Evolutionary conservation across 1,284 basidiomycete genomes (phyloP), one percentile per base, ranked within the genome.

Genomic region (Malassezia brasiliensis): DNA sequence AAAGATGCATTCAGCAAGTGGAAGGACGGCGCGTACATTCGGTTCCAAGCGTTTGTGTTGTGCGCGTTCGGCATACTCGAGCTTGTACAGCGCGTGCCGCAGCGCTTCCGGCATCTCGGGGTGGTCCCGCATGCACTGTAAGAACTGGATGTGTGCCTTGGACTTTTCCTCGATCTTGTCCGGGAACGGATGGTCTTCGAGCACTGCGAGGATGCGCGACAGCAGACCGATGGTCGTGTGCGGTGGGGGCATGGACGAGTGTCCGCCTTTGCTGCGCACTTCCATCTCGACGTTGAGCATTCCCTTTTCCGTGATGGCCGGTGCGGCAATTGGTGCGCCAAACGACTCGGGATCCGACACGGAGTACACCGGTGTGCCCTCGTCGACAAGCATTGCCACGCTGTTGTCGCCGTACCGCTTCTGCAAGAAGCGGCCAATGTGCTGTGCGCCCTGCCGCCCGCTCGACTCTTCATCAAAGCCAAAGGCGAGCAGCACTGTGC

Each of bases 391-490:
- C 63, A 72, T 67, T 0, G 58, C 65, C 2, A 67, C 48, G 14
- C 63, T 57, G 34, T 65, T 31, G 14, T 60, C 42, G 32, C 68
- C 68, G 46, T 69, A 69, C 20, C 59, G 52, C 20, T 59, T 34
- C 31, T 59, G 39, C 9, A 72, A 55, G 40, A 60, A 56, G 10
- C 47, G 35, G 3, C 61, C 62, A 11, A 72, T 56, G 35, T 58
- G 22, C 22, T 51, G 52, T 10, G 64, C 75, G 66, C 72, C 75
- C 72, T 65, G 42, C 38, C 62, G 53, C 50, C 63, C 64, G 44
- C 61, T 47, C 1, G 60, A 49, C 74, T 87, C 85, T 64, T 86
- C 85, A 64, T 87, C 85, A 54, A 82, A 82, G n/a, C 85, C 85
- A 48, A 81, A 83, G 1, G 81, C 80, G 22, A 85, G 76, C 20